These are phyloP conservation scores for Russula griseocarnosa DNA, from an alignment of 768 basidiomycete genomes.

Conservation along the genomic window DNA sequence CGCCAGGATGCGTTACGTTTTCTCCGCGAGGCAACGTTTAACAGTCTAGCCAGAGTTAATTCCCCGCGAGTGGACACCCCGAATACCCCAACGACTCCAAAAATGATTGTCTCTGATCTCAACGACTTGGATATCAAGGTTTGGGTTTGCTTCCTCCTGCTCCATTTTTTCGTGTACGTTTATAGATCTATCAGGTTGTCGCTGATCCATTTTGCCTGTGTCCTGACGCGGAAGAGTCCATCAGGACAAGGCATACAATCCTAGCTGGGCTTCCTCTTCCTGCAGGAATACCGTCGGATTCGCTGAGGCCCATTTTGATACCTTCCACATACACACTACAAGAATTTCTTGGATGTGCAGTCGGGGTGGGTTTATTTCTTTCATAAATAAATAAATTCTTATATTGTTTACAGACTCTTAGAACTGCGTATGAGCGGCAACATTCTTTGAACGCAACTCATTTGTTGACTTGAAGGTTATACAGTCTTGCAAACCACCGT, in stretches of 20 bases:
- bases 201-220: constrained; percentile 5
- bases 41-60: constrained; percentile 20
- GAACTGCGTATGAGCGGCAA: constrained; percentile 47
- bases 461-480: not conserved
- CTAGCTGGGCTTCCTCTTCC: constrained; percentile 64
- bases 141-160: not conserved
- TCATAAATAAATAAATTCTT: constrained; percentile 7
- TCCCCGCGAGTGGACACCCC: constrained; percentile 11
- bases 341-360: constrained; percentile 59
- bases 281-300: constrained; percentile 56
- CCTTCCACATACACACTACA: constrained; percentile 61
- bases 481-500: constrained; percentile 62
- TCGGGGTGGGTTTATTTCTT: constrained; percentile 46
- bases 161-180: constrained; percentile 1
- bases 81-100: constrained; percentile 16
- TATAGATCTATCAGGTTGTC: constrained; percentile 9
- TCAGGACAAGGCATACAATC: constrained; percentile 51
- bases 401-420: constrained; percentile 43
- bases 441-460: not conserved
- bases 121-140: constrained; percentile 28
- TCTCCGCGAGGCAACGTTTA: constrained; percentile 28
- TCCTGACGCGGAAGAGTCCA: constrained; percentile 33
- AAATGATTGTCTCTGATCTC: constrained; percentile 18
- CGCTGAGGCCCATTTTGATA: constrained; percentile 63
- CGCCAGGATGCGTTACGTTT: constrained; percentile 28